Conservation (phyloP, 345 rosid genomes). For the Excoecaria agallocha region DNA sequence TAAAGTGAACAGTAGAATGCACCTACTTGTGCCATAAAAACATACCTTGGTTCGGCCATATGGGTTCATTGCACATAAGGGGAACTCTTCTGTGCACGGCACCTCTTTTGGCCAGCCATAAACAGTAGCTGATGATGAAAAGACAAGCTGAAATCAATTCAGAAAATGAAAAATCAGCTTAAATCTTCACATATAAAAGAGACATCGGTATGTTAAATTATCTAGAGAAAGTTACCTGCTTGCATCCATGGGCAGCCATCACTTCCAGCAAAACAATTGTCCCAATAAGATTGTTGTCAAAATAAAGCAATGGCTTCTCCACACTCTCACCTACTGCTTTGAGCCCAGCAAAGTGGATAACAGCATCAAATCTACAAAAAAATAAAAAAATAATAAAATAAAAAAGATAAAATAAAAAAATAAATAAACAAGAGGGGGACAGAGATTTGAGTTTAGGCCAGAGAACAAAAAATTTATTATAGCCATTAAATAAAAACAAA, state of each 20-base stretch:
- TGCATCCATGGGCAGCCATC: slow-evolving; percentile 81
- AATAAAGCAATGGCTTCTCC: slow-evolving; percentile 74
- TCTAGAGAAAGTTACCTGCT: slow-evolving; percentile 52
- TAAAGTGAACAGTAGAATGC: not conserved
- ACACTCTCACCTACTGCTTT: slow-evolving; percentile 99
- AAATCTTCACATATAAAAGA: not conserved
- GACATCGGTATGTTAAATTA: not conserved
- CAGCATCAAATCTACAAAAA: slow-evolving; percentile 87
- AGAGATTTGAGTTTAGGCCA: not conserved
- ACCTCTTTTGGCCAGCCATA: slow-evolving; percentile 97
- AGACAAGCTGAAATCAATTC: slow-evolving; percentile 67
- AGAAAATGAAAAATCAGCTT: slow-evolving; percentile 20
- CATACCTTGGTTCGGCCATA: slow-evolving; percentile 93
- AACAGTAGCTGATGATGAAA: slow-evolving; percentile 98
- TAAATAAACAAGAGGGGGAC: not conserved
- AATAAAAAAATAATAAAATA: no score
- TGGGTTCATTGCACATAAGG: slow-evolving; percentile 70
- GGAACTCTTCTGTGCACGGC: slow-evolving; percentile 90
- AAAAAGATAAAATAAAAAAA: slow-evolving; percentile 10
- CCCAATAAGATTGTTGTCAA: slow-evolving; percentile 80
- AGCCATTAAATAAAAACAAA: not conserved
- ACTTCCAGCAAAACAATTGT: slow-evolving; percentile 85
- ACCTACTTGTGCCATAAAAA: not conserved
- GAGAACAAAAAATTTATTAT: not conserved
- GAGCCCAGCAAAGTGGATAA: slow-evolving; percentile 96